Evolutionary conservation across 257 asterid species (phyloP).

Genomic region (Gardenia jasminoides): DNA sequence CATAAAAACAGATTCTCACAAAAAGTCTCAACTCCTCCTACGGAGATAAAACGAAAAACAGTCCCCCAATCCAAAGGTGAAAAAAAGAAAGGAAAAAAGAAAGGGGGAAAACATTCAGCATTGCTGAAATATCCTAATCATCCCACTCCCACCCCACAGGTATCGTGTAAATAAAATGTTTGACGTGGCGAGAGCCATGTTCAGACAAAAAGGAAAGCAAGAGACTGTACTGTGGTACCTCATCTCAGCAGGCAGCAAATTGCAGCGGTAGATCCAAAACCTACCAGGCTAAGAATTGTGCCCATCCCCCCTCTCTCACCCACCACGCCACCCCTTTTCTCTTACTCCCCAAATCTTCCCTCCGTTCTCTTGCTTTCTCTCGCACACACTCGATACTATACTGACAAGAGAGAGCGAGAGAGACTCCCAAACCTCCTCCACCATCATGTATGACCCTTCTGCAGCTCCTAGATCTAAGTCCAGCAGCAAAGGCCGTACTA

Average conservation of each 20-base stretch:
- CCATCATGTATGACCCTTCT: conserved; percentile 48
- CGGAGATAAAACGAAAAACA: too few species aligned
- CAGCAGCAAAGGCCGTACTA: conserved; percentile 48
- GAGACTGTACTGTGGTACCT: not conserved
- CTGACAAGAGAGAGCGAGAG: not conserved
- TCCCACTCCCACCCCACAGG: not conserved
- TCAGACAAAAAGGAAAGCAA: not conserved
- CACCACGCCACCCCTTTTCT: not conserved
- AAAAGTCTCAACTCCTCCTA: too few species aligned
- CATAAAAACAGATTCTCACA: too few species aligned
- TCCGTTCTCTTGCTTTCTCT: not conserved
- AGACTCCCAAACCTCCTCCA: not conserved
- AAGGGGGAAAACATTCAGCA: not conserved
- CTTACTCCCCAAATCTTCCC: not conserved
- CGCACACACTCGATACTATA: not conserved
- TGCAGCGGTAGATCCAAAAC: conserved; percentile 6
- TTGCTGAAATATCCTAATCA: not conserved
- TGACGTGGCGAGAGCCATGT: not conserved
- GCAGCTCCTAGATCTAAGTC: conserved; percentile 49
- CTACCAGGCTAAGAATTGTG: too few species aligned
- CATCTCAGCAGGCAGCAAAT: not conserved
- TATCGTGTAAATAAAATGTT: not conserved
- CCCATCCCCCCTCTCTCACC: not conserved
- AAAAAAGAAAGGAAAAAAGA: too few species aligned
- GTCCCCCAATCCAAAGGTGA: too few species aligned